Evolutionary conservation across 2,329 filamentous ascomycete genomes (phyloP), one percentile per base, ranked within the genome.

Genomic region (Diaporthe citri): DNA sequence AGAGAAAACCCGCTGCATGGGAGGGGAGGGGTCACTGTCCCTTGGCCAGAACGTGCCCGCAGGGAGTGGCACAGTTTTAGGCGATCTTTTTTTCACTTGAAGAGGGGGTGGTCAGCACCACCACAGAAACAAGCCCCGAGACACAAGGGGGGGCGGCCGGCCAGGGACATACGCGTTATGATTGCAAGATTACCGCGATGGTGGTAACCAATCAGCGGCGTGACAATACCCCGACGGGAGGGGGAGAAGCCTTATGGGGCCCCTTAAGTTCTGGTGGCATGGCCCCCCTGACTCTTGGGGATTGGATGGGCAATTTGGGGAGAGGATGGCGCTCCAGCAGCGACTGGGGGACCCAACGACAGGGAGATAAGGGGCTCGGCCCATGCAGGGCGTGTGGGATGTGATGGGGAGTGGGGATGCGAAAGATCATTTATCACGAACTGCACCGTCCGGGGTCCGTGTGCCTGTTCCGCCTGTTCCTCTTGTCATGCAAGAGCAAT

Each of bases 171-270:
- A 41, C 20, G 56, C 56, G n/a, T 43, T 39, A 25, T 55, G 57
- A 43, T 52, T 51, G 22, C 51, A 72, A 62, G 36, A n/a, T 55
- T 52, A 31, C 70, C 70, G 15, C 28, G 70, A 52, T 8, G 34
- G 22, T 43, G 70, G 70, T 72, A 72, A 55, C 70, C 70, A 72
- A 72, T 64, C 70, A 52, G 57, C 34, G 34, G 34, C 25, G 9
- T 25, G 56, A 60, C 13, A 41, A 55, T 52, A 10, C 25, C 31
- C 70, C 59, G 70, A 55, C 57, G 59, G 70, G 34, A 43, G 34
- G n/a, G 34, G n/a, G 36, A 31, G 34, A 46, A 62, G 43, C 59
- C 70, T 51, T 64, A 15, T 43, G 46, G 46, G 57, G 31, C 25
- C 46, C 31, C 48, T n/a, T 31, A 13, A n/a, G 12, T 39, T 41